phyloP scores from a whole-genome alignment of 805 yeast genomes.

The Diddensiella santjacobensis region DNA sequence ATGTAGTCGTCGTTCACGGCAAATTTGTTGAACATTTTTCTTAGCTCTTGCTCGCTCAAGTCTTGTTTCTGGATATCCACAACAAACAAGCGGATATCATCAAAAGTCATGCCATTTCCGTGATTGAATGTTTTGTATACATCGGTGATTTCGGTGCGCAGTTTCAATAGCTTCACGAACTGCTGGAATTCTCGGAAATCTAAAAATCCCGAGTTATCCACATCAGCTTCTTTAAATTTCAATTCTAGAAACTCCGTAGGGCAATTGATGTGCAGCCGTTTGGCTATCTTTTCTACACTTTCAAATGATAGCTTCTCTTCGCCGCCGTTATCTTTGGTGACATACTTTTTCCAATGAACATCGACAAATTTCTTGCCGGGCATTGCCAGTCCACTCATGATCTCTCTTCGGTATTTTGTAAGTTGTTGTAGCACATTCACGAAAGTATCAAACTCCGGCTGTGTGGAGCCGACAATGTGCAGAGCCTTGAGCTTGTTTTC shows the following conservation, averaged over 20 bases:
- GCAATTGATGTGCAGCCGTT: constrained; percentile 68
- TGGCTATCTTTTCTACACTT: constrained; percentile 63
- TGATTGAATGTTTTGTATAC: constrained; percentile 43
- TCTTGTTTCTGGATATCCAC: constrained; percentile 46
- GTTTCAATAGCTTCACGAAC: constrained; percentile 66
- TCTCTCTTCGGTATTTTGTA: constrained; percentile 52
- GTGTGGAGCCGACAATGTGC: constrained; percentile 65
- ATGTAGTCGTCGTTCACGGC: constrained; percentile 21
- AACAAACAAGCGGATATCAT: constrained; percentile 44
- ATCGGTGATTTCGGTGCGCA: constrained; percentile 54
- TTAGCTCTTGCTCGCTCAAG: constrained; percentile 29
- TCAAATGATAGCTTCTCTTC: constrained; percentile 45
- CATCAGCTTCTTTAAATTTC: constrained; percentile 54
- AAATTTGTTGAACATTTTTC: constrained; percentile 40
- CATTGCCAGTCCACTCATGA: constrained; percentile 59
- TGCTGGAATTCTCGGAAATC: constrained; percentile 69
- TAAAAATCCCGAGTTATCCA: constrained; percentile 46
- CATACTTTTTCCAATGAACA: constrained; percentile 58
- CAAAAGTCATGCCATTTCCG: constrained; percentile 17
- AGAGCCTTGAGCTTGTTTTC: constrained; percentile 68
- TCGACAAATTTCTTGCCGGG: constrained; percentile 61
- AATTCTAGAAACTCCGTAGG: constrained; percentile 47
- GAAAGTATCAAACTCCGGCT: constrained; percentile 51
- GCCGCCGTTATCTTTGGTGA: constrained; percentile 28
- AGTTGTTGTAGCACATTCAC: constrained; percentile 53